Base-by-base conservation (phyloP, 2,329 filamentous ascomycete genomes). In the Penicillium sp. region DNA sequence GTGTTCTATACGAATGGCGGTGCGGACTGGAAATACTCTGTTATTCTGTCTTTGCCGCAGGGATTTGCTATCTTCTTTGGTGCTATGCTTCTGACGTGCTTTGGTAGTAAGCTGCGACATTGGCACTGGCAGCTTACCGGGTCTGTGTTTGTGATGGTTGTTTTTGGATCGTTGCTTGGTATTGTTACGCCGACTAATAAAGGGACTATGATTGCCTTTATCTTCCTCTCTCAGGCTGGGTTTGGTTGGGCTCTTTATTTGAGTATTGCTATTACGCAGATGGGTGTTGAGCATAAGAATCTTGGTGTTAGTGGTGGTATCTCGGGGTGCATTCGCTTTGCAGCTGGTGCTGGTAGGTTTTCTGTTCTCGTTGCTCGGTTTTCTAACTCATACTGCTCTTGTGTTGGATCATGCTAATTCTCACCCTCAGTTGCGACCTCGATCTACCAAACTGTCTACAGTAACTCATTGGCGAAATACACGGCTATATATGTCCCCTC, bases 201-300 rank as follows among this genome's bases (percentile, higher is more conserved):
- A 62, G 76, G 72, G 6, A 70, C 76, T 56, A 77, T 78, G 64
- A 76, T 79, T 46, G 78, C 77, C 0, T 78, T 80, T 50, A 68
- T 77, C 13, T 80, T 80, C 62, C 66, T 80, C 16, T 72, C 72
- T 6, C 69, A 77, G 60, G 67, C 70, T 13, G 77, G 73, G 5
- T 81, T 78, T 58, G 77, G 77, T 6, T 80, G 76, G 74, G 77
- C 73, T 3, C 70, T 78, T 52, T 79, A 79, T 52, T 64, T 80
- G 21, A 75, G 72, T 18, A 80, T 82, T 58, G 76, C 78, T 2
- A 75, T 78, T 56, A 77, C 75, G 6, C 79, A 80, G 61, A 75
- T 80, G 54, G 78, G 77, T n/a, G 77, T 78, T 3, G 72, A 77
- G 27, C 79, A 81, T 56, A 71, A 75, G 18, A 76, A 80, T 46